Conservation (phyloP, 2,329 filamentous ascomycete species). For the Aspergillus quadrilineatus region DNA sequence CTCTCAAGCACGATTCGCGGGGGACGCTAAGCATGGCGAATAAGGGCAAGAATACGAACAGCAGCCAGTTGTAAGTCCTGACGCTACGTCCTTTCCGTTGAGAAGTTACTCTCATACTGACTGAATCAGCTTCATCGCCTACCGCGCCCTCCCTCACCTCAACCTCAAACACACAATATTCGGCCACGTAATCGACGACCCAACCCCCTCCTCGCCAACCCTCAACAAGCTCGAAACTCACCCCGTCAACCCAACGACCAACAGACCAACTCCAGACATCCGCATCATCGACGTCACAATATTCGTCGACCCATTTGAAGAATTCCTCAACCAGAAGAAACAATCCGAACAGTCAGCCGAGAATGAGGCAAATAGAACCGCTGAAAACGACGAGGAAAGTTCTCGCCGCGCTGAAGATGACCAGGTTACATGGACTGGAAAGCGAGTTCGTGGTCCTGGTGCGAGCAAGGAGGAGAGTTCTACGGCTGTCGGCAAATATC, state of each 20-base stretch:
- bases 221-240: conserved; percentile 75
- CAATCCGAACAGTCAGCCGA: conserved; percentile 60
- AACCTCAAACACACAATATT: conserved; percentile 98
- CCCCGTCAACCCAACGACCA: conserved; percentile 68
- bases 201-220: conserved; percentile 44
- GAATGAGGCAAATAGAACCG: conserved; percentile 27
- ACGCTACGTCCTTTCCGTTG: neutral
- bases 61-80: conserved; percentile 68
- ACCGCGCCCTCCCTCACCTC: conserved; percentile 78
- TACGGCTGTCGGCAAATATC: conserved; percentile 74
- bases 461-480: conserved; percentile 56
- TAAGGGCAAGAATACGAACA: conserved; percentile 97
- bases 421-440: conserved; percentile 92
- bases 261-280: conserved; percentile 75
- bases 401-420: conserved; percentile 68
- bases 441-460: conserved; percentile 70
- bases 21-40: conserved; percentile 94
- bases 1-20: conserved; percentile 75
- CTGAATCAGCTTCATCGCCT: conserved; percentile 72
- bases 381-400: conserved; percentile 27
- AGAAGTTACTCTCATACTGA: neutral
- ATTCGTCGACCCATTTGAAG: conserved; percentile 91
- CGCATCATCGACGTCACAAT: conserved; percentile 79
- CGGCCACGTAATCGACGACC: conserved; percentile 73
- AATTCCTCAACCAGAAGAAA: conserved; percentile 75